Base-by-base conservation (phyloP, 306 rosid genomes). In the Quercus cerris region DNA sequence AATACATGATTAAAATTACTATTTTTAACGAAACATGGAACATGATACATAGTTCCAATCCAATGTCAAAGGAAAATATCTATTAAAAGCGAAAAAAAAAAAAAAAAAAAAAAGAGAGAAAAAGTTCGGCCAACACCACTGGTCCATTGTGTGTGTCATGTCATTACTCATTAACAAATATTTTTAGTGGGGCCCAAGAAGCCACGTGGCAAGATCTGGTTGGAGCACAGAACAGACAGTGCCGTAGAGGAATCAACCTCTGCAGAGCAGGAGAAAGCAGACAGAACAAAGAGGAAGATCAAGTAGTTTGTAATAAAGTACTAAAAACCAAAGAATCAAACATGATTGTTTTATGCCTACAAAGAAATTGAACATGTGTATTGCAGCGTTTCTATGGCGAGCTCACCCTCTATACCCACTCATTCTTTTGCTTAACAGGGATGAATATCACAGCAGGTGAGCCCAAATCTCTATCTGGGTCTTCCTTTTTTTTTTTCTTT, bases 331-430 rank as follows among this genome's bases (percentile, higher is more conserved):
- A 28, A 11, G 13, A 59, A 10, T 41, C 46, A 58, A 1, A n/a
- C 22, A 23, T 20, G 27, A 9, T 57, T 4, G 2, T 57, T 58
- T 6, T 6, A 3, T 22, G 64, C 28, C 64, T 35, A 59, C 31
- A 27, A 4, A 49, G 54, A 49, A 23, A 22, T 23, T 59, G 19
- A 38, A 10, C 13, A 92, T 88, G 97, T 93, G 95, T 15, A 90
- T 93, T 68, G 87, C 86, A 2, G 91, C 52, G 85, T 92, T 92
- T 77, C 83, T 86, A 18, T 92, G 97, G 97, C 87, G 81, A 79
- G 75, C 87, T 51, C 93, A 92, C 70, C 93, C 97, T 54, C 78
- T 84, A 5, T 90, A 86, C 84, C 89, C 94, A 35, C 78, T 91
- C 31, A 20, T 90, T 73, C 85, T 91, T 25, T 68, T 90, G 56